A percentile compares a stretch with the other conserved stretches of the same genome.
Conservation (phyloP, 805 yeast genomes). For the Candida dendrica region DNA sequence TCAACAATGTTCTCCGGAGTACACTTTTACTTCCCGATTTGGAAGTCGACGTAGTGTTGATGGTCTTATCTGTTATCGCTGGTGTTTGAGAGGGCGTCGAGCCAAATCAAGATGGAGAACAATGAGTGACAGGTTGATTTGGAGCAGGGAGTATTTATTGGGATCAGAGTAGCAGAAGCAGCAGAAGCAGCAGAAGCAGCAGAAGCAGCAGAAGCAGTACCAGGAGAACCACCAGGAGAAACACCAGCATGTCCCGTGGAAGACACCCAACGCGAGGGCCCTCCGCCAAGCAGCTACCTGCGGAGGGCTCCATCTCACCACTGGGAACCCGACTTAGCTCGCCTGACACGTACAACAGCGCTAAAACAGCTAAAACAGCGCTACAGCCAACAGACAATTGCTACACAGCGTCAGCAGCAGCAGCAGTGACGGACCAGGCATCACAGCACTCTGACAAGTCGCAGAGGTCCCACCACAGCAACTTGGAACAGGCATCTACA, state of each 20-base stretch:
- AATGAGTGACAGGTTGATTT: too few species aligned
- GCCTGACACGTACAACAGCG: neutral
- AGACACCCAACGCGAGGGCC: neutral
- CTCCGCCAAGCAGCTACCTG: neutral
- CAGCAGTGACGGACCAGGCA: neutral
- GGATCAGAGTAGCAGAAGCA: too few species aligned
- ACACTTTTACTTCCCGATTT: neutral
- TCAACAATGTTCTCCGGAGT: neutral
- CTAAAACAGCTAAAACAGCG: neutral
- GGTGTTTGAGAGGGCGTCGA: neutral
- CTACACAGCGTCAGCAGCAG: neutral
- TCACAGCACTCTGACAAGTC: too few species aligned
- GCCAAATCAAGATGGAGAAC: neutral
- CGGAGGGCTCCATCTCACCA: neutral
- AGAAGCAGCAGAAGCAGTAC: too few species aligned
- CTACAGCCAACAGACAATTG: neutral
- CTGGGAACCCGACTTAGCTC: neutral
- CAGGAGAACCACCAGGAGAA: too few species aligned
- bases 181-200: too few species aligned
- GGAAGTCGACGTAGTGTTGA: neutral
- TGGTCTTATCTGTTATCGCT: neutral
- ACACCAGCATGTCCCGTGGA: neutral
- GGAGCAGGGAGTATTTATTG: too few species aligned
- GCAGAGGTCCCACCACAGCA: neutral
- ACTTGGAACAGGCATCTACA: too few species aligned